These are phyloP conservation scores for Tremella yokohamensis DNA, from an alignment of 768 basidiomycete species.

Conservation along the genomic window DNA sequence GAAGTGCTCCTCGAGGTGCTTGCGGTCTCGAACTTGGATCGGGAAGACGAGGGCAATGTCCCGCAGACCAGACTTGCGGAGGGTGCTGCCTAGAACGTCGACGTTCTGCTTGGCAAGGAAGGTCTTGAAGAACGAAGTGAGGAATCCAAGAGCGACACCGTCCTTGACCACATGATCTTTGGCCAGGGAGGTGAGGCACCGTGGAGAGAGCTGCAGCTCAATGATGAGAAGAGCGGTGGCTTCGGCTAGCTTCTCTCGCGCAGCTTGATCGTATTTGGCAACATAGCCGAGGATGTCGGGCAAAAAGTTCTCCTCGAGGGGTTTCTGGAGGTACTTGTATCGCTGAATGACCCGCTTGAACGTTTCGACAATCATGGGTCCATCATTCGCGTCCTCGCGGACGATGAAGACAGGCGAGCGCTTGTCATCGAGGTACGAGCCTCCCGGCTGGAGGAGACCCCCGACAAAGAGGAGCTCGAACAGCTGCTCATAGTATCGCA, in stretches of 20 bases:
- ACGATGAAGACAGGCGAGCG: slow-evolving; percentile 69
- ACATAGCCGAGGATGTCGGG: slow-evolving; percentile 75
- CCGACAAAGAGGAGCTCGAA: slow-evolving; percentile 96
- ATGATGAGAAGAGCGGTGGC: slow-evolving; percentile 78
- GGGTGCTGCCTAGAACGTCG: slow-evolving; percentile 77
- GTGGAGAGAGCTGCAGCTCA: slow-evolving; percentile 73
- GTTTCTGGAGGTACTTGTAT: slow-evolving; percentile 98
- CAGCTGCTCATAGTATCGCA: slow-evolving; percentile 94
- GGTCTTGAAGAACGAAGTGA: slow-evolving; percentile 74
- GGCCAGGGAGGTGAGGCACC: slow-evolving; percentile 73
- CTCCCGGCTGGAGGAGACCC: slow-evolving; percentile 93
- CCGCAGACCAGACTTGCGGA: slow-evolving; percentile 79
- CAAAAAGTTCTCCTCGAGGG: slow-evolving; percentile 79
- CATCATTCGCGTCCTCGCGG: slow-evolving; percentile 55
- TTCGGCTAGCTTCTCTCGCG: slow-evolving; percentile 77
- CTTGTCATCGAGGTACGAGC: slow-evolving; percentile 75
- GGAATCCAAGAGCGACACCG: slow-evolving; percentile 69
- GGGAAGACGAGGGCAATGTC: slow-evolving; percentile 82
- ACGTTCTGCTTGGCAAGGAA: slow-evolving; percentile 77
- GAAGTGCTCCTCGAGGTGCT: slow-evolving; percentile 79
- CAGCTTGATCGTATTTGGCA: slow-evolving; percentile 66
- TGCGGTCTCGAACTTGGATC: slow-evolving; percentile 68
- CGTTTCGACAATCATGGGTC: slow-evolving; percentile 72
- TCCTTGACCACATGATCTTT: slow-evolving; percentile 97
- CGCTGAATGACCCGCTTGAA: slow-evolving; percentile 93